Evolutionary conservation across 176 grass and related monocot species (phyloP), one percentile per base, ranked within the genome.

Genomic region (Thalia dealbata): DNA sequence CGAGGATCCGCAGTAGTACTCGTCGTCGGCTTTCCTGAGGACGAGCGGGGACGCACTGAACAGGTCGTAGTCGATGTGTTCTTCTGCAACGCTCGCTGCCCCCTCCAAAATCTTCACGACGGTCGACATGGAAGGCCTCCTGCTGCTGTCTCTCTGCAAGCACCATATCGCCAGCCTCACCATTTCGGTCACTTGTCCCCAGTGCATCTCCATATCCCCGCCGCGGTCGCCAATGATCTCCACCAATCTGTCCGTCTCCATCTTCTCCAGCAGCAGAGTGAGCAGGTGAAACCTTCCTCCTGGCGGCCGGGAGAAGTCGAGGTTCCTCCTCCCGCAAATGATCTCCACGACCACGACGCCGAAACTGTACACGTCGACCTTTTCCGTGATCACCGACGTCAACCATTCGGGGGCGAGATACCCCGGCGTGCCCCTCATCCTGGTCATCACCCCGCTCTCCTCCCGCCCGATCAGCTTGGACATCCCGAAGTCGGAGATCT

Each of bases 361-460:
- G 27, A 83, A 92, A 50, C 85, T 83, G 32, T 79, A 92, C 0
- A 86, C 69, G 23, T 86, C 89, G 11, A 71, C 77, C 38, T 88
- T 85, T 19, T 85, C 85, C 10, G 61, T 83, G 64, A 91, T 88
- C 0, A 81, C 50, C 30, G 77, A 77, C 1, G 80, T 83, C 30
- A 91, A 10, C 85, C 85, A 83, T 43, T 88, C 85, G 11, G 89
- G 85, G 28, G 85, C 85, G 45, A 86, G 69, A 55, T 86, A 91
- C 41, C 82, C 85, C 0, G 66, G 80, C 16, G 74, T 91, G 50
- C 85, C 78, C 78, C 80, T 81, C 76, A 91, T 59, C 70, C 73
- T 75, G 69, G 82, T 88, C 75, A 88, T 81, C 25, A 91, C 67
- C 27, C 64, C 78, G 60, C 80, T 81, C 3, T 91, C 74, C 3